Percentiles rank a stretch among this genome's conserved stretches.
These are phyloP conservation scores for Fusarium brevicatenulatum DNA, from an alignment of 2,329 filamentous ascomycete genomes.

Conservation along the genomic window DNA sequence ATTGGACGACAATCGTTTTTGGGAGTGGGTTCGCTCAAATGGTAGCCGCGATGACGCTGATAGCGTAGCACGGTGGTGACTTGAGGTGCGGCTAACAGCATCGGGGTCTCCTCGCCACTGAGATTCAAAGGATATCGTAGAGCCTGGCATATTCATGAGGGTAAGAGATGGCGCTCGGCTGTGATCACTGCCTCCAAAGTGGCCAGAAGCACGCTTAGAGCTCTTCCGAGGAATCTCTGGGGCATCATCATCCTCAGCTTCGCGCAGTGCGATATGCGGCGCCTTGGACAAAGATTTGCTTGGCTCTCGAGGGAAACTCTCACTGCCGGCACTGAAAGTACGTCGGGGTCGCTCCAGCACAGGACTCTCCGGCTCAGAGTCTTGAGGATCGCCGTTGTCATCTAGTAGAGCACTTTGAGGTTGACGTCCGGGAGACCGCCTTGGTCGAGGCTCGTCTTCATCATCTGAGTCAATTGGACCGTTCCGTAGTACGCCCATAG, in stretches of 20 bases:
- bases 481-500: slow-evolving; percentile 67
- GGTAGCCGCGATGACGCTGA: slow-evolving; percentile 55
- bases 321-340: slow-evolving; percentile 54
- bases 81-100: slow-evolving; percentile 36
- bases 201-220: slow-evolving; percentile 69
- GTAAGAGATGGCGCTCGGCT: slow-evolving; percentile 51
- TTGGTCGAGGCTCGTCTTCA: slow-evolving; percentile 52
- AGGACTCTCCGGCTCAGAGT: slow-evolving; percentile 55
- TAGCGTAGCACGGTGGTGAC: slow-evolving; percentile 38
- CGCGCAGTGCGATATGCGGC: slow-evolving; percentile 27
- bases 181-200: slow-evolving; percentile 38
- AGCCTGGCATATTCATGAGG: slow-evolving; percentile 41
- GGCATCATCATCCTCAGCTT: slow-evolving; percentile 50
- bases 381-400: slow-evolving; percentile 58
- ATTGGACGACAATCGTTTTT: slow-evolving; percentile 60
- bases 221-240: slow-evolving; percentile 77
- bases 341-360: slow-evolving; percentile 44
- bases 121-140: slow-evolving; percentile 37
- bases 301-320: slow-evolving; percentile 47
- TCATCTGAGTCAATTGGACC: slow-evolving; percentile 74
- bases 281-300: slow-evolving; percentile 36
- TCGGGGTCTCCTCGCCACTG: slow-evolving; percentile 33
- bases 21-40: slow-evolving; percentile 66
- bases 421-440: slow-evolving; percentile 42
- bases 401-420: slow-evolving; percentile 54